These are phyloP conservation scores for Aphanomyces invadans DNA, from an alignment of 352 stramenopile genomes.

Conservation along the genomic window DNA sequence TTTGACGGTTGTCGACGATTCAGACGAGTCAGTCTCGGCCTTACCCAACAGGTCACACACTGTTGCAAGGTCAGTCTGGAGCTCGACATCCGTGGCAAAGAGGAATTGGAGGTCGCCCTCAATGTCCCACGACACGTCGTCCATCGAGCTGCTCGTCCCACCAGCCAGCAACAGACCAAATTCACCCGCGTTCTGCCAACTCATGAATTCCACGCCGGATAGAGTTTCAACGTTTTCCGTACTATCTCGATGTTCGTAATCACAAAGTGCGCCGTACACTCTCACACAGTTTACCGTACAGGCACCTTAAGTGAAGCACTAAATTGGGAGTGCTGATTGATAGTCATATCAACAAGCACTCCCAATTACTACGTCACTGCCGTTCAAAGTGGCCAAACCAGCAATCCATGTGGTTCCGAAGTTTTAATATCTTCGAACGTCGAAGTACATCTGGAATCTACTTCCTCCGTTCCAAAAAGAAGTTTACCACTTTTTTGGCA, in stretches of 20 bases:
- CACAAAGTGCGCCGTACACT: too few species aligned
- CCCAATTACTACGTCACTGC: too few species aligned
- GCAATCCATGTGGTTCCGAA: too few species aligned
- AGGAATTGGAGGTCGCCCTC: slow-evolving; percentile 13
- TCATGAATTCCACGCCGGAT: neutral
- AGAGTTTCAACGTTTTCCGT: too few species aligned
- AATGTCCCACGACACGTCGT: neutral
- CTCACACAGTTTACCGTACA: too few species aligned
- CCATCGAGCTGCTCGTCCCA: neutral
- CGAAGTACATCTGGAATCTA: too few species aligned
- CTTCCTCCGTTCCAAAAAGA: neutral
- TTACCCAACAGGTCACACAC: slow-evolving; percentile 3
- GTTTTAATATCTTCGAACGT: too few species aligned
- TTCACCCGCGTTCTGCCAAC: neutral
- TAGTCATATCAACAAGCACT: too few species aligned
- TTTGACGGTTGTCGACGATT: neutral
- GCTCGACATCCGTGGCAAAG: slow-evolving; percentile 2
- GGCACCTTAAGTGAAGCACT: too few species aligned
- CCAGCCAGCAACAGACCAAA: neutral
- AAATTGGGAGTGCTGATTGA: too few species aligned
- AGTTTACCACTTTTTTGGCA: neutral
- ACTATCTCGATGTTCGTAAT: too few species aligned
- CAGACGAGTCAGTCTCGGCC: neutral
- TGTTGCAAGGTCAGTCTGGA: slow-evolving; percentile 2
- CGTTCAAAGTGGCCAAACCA: too few species aligned